Conservation (phyloP, 2,329 filamentous ascomycete genomes). For the Claviceps quebecensis region DNA sequence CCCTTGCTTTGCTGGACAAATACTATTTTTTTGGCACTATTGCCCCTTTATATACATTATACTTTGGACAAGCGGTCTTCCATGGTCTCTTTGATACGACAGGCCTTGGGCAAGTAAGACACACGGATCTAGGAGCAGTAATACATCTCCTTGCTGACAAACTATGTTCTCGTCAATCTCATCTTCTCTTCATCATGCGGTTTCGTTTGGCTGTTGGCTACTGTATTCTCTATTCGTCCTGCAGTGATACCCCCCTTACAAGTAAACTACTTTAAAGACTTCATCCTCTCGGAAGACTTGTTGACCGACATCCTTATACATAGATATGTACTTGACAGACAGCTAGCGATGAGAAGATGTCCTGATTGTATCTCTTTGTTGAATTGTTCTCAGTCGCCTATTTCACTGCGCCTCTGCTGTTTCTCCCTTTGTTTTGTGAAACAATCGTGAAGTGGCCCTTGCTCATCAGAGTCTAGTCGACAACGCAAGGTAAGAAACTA, state of each 20-base stretch:
- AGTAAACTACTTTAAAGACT: slow-evolving; percentile 2
- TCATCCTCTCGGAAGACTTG: too few species aligned
- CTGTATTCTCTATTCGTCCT: slow-evolving; percentile 17
- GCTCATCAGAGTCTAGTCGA: too few species aligned
- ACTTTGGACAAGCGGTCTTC: slow-evolving; percentile 13
- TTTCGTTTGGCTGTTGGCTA: slow-evolving; percentile 7
- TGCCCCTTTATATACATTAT: slow-evolving; percentile 6
- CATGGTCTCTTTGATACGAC: not conserved
- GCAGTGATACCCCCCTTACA: slow-evolving; percentile 19
- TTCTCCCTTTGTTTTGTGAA: too few species aligned
- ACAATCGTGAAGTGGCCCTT: too few species aligned
- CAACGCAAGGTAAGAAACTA: too few species aligned
- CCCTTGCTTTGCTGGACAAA: slow-evolving; percentile 12
- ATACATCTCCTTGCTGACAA: not conserved
- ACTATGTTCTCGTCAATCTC: not conserved
- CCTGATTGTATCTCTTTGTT: too few species aligned
- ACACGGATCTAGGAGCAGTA: not conserved
- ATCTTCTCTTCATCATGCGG: slow-evolving; percentile 8
- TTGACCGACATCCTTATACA: too few species aligned
- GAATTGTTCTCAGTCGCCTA: too few species aligned
- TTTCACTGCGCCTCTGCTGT: too few species aligned
- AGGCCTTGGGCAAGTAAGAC: not conserved
- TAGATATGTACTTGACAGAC: too few species aligned
- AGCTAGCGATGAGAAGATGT: too few species aligned
- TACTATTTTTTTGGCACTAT: slow-evolving; percentile 6